Evolutionary conservation across 495 filamentous ascomycete species (phyloP).

Genomic region (Pyrenopolyporus hunteri): DNA sequence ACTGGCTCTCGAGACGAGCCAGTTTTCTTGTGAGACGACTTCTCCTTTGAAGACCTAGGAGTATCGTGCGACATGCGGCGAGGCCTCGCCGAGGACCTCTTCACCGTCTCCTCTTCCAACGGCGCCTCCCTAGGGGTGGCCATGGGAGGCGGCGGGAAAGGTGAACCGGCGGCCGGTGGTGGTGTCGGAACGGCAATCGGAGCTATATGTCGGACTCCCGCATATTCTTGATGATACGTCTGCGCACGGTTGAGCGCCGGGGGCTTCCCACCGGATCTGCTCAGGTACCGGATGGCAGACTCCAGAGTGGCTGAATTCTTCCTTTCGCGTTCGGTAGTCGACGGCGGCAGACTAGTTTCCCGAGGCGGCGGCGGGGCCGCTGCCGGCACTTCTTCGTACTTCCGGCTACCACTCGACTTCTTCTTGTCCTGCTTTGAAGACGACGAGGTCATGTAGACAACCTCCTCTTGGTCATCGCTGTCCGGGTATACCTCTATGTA

Average conservation of each 20-base stretch:
- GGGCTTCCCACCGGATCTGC: conserved; percentile 34
- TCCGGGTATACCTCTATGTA: conserved; percentile 44
- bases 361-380: conserved; percentile 21
- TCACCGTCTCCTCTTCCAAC: conserved; percentile 35
- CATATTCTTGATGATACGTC: conserved; percentile 34
- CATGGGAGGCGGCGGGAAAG: conserved; percentile 36
- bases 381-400: conserved; percentile 43
- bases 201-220: conserved; percentile 30
- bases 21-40: conserved; percentile 42
- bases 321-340: conserved; percentile 34
- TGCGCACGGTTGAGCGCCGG: conserved; percentile 38
- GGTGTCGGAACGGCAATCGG: conserved; percentile 48
- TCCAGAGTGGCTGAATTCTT: conserved; percentile 38
- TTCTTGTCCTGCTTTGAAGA: conserved; percentile 49
- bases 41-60: conserved; percentile 45
- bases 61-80: conserved; percentile 53
- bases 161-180: conserved; percentile 32
- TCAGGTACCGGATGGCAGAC: conserved; percentile 38
- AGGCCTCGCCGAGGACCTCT: conserved; percentile 42
- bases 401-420: conserved; percentile 48
- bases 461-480: conserved; percentile 40
- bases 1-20: conserved; percentile 38
- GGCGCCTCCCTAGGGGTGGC: conserved; percentile 23
- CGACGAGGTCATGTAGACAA: conserved; percentile 26
- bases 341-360: conserved; percentile 18